Base-by-base conservation (phyloP, 179 eudicot species). In the Beta macrorhiza region DNA sequence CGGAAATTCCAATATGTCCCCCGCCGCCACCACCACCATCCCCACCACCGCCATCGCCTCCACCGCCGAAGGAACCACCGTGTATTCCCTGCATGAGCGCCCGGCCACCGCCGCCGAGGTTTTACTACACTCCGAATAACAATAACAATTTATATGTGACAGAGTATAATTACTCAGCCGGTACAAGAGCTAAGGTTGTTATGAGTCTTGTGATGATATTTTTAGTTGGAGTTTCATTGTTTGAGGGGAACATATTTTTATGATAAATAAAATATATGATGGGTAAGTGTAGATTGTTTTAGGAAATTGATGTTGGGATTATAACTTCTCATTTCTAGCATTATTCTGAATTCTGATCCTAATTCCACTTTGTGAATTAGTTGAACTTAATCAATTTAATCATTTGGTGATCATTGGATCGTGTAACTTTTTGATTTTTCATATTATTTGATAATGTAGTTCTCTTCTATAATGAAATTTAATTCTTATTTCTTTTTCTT, bases 141-240 rank as follows among this genome's bases (percentile, higher is more conserved):
- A 12, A 42, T 49, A 61, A 47, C 49, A 76, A 81, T 47, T 37
- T 82, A 19, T 82, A 82, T 19, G 84, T 77, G 67, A 82, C 81
- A 0, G 78, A 77, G 67, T 77, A 78, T 25, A 71, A 77, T 37
- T 62, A 80, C 78, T 62, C 81, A 0, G 57, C 67, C 17, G 81
- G 74, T 61, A 47, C 47, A 16, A 80, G 67, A 59, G 51, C 37
- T 37, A 11, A 62, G 5, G 67, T 14, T 59, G 8, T 25, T 9
- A 44, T 13, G 37, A 63, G 78, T 78, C 37, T 67, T 57, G 3
- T 70, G 13, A 59, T 49, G 53, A 5, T 58, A 29, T 19, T 75
- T 57, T 22, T 61, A 13, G 19, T 82, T 25, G 84, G 80, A 56
- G 11, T 76, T 59, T 42, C 53, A 32, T 78, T 78, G 56, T 72